A percentile compares a stretch with the other conserved stretches of the same genome.
These are phyloP conservation scores for Colletotrichum salicis DNA, from an alignment of 2,329 filamentous ascomycete species.

Conservation along the genomic window DNA sequence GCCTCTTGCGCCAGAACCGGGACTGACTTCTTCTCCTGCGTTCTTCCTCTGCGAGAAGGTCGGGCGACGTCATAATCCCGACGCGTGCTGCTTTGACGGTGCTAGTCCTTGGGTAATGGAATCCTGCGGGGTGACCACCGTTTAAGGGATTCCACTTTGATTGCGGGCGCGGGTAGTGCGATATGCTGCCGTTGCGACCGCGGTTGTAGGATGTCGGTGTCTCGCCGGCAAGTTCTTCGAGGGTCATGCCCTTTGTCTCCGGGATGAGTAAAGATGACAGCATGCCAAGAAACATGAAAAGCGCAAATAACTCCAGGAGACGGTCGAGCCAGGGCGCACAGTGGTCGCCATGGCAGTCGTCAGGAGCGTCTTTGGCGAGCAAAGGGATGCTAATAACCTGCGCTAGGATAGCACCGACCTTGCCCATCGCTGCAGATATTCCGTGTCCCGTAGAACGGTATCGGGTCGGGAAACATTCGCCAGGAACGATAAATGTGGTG, in stretches of 20 bases:
- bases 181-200: conserved; percentile 61
- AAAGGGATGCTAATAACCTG: conserved; percentile 74
- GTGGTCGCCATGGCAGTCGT: conserved; percentile 57
- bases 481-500: conserved; percentile 73
- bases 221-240: conserved; percentile 78
- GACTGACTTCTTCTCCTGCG: conserved; percentile 27
- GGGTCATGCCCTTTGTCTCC: conserved; percentile 78
- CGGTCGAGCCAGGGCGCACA: conserved; percentile 74
- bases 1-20: conserved; percentile 34
- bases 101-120: conserved; percentile 54
- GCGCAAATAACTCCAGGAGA: conserved; percentile 80
- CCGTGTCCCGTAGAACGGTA: conserved; percentile 73
- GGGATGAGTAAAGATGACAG: conserved; percentile 78
- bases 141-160: conserved; percentile 58
- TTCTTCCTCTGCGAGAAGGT: conserved; percentile 43
- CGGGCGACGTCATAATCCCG: conserved; percentile 58
- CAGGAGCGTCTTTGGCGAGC: conserved; percentile 64
- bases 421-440: conserved; percentile 73
- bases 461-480: conserved; percentile 72
- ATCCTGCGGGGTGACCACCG: conserved; percentile 63
- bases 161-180: conserved; percentile 44
- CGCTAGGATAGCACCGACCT: conserved; percentile 74
- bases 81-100: conserved; percentile 45
- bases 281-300: conserved; percentile 82
- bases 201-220: conserved; percentile 68